These are phyloP conservation scores for Metschnikowia similis DNA, from an alignment of 805 yeast species.

Conservation along the genomic window DNA sequence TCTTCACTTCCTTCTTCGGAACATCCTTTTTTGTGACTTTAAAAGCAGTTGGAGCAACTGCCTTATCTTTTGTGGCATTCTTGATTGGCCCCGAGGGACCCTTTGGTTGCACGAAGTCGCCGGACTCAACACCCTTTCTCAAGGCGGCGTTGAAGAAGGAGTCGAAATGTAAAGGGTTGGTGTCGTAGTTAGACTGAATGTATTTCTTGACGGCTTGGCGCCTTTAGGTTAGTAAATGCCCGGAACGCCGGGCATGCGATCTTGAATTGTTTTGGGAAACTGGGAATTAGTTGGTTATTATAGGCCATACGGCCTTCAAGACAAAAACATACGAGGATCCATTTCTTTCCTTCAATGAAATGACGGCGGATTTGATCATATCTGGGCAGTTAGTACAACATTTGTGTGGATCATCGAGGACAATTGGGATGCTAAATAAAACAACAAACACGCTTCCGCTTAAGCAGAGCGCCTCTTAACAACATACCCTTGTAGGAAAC, in stretches of 20 bases:
- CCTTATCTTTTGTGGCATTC: slow-evolving; percentile 43
- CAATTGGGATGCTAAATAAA: neutral
- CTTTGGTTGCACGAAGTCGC: slow-evolving; percentile 77
- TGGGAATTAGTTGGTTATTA: neutral
- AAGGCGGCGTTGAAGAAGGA: slow-evolving; percentile 71
- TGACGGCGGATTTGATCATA: slow-evolving; percentile 64
- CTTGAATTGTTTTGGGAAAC: neutral
- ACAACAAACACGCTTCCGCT: slow-evolving; percentile 2
- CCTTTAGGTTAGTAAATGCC: slow-evolving; percentile 32
- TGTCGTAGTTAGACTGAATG: slow-evolving; percentile 59
- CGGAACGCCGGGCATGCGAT: neutral
- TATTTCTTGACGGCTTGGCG: slow-evolving; percentile 88
- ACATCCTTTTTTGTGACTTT: slow-evolving; percentile 3
- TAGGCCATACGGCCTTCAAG: neutral
- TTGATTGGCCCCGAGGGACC: slow-evolving; percentile 88
- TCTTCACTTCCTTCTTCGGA: slow-evolving; percentile 5
- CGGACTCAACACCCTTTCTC: slow-evolving; percentile 75
- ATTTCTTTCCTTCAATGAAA: slow-evolving; percentile 69
- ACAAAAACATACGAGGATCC: slow-evolving; percentile 59
- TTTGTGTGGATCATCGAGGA: neutral
- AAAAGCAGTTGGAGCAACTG: slow-evolving; percentile 6
- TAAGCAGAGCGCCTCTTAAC: neutral
- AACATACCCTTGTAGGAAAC: slow-evolving; percentile 16
- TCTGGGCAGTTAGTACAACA: slow-evolving; percentile 32
- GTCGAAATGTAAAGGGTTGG: slow-evolving; percentile 64